Conservation (phyloP, 306 rosid genomes). For the Vachellia collinsii region DNA sequence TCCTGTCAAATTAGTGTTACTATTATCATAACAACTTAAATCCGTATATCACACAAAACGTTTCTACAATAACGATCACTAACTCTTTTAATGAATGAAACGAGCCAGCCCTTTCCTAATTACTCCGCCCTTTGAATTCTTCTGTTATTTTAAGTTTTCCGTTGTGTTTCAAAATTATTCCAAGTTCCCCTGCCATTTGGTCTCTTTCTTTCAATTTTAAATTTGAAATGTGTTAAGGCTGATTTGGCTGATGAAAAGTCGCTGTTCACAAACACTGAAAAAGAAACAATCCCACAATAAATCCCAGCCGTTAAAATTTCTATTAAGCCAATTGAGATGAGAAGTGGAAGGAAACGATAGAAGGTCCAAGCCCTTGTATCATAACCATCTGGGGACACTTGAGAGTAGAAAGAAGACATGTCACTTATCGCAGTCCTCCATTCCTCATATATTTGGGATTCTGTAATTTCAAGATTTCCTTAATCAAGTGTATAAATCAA, state of each 20-base stretch:
- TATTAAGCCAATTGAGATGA: no score
- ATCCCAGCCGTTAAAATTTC: no score
- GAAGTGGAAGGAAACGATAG: no score
- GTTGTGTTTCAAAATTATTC: neutral
- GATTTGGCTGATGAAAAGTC: neutral
- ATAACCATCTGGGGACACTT: no score
- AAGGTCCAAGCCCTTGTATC: no score
- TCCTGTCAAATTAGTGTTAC: neutral
- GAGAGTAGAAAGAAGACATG: no score
- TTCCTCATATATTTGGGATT: neutral
- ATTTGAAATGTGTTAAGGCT: neutral
- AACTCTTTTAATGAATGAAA: no score
- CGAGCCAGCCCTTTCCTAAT: neutral
- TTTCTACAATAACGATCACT: neutral
- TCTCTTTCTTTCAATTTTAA: no score
- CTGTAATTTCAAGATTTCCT: neutral
- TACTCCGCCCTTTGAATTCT: neutral
- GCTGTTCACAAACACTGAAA: neutral
- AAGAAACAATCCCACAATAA: no score
- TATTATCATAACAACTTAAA: neutral
- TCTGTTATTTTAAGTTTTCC: neutral
- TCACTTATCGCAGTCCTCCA: no score
- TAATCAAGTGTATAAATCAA: neutral
- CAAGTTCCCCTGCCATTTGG: no score
- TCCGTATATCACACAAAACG: neutral